Conservation (phyloP, 208 protist genomes). For the Crithidia acanthocephali region DNA sequence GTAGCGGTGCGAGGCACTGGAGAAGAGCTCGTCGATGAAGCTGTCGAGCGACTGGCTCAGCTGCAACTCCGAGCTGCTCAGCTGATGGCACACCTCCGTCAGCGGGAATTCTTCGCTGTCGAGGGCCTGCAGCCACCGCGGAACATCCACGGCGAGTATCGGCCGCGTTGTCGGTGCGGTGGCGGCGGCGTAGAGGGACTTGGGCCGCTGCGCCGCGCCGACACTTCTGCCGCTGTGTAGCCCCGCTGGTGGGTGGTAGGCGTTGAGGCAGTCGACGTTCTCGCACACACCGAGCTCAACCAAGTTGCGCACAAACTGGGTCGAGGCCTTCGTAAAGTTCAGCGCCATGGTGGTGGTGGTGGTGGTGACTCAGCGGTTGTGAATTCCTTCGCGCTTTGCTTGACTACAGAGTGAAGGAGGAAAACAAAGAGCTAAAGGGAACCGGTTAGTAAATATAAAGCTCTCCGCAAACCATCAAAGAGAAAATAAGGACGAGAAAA, state of each 20-base stretch:
- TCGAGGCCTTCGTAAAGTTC: slow-evolving; percentile 27
- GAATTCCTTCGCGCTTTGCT: background rate
- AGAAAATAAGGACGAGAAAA: too few relatives aligned
- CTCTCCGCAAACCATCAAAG: too few relatives aligned
- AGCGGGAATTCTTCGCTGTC: slow-evolving; percentile 37
- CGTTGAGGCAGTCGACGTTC: slow-evolving; percentile 37
- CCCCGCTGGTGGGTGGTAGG: slow-evolving; percentile 25
- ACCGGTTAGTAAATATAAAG: too few relatives aligned
- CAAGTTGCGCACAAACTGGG: slow-evolving; percentile 41
- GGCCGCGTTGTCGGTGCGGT: slow-evolving; percentile 11
- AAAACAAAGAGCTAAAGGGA: background rate
- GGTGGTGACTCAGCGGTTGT: background rate
- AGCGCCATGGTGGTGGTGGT: slow-evolving; percentile 5
- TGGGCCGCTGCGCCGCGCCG: background rate
- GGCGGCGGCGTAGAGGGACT: background rate
- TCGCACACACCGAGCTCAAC: slow-evolving; percentile 48
- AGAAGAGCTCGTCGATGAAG: slow-evolving; percentile 39
- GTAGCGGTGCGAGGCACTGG: slow-evolving; percentile 19
- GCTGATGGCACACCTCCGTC: slow-evolving; percentile 34
- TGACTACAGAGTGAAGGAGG: slow-evolving; percentile 12
- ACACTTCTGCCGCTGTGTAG: background rate
- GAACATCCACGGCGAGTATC: slow-evolving; percentile 11
- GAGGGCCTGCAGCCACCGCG: slow-evolving; percentile 8
- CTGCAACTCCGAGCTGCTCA: slow-evolving; percentile 41
- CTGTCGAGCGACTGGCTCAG: slow-evolving; percentile 26